phyloP scores from a whole-genome alignment of 257 asterid species.

The Plectranthus barbatus region DNA sequence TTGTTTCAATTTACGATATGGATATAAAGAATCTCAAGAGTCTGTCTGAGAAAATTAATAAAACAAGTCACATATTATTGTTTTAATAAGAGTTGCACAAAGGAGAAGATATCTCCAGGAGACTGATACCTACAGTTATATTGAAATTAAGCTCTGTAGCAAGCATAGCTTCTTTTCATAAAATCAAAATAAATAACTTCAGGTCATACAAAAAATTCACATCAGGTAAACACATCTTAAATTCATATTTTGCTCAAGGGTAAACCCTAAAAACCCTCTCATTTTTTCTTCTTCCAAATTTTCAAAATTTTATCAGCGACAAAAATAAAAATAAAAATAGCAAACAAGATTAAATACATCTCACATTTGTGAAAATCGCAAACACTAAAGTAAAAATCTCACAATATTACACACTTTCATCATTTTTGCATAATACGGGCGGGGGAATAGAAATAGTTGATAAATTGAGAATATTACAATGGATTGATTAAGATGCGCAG shows the following conservation, averaged over 20 bases:
- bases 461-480: conserved; percentile 36
- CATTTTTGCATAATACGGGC: neutral
- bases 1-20: neutral
- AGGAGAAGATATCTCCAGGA: neutral
- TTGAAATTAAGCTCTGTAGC: neutral
- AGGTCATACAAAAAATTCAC: neutral
- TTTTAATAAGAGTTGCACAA: neutral
- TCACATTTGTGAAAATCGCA: neutral
- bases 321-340: neutral
- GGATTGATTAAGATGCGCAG: conserved; percentile 76
- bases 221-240: neutral
- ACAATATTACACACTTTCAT: neutral
- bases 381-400: neutral
- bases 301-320: neutral
- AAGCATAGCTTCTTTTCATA: neutral
- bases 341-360: neutral
- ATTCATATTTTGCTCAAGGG: neutral
- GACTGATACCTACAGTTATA: neutral
- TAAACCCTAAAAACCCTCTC: conserved; percentile 1
- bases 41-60: no score
- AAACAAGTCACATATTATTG: neutral
- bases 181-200: neutral
- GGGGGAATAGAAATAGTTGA: neutral
- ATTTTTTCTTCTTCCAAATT: neutral
- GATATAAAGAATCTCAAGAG: neutral